Conservation (phyloP, 805 yeast genomes). For the Debaryomyces prosopidis region DNA sequence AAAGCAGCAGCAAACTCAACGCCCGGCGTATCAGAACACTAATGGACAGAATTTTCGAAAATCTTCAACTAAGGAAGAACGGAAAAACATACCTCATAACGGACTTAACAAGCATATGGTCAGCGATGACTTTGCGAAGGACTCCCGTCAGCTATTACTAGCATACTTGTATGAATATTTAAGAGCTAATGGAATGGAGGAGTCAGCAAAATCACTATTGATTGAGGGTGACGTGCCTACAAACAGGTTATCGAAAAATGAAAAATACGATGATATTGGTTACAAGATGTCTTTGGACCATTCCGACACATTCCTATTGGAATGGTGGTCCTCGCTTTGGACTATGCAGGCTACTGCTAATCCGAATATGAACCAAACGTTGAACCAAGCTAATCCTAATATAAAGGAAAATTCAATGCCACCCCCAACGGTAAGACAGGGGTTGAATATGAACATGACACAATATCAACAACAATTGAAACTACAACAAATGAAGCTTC, state of each 20-base stretch:
- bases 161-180: slow-evolving; percentile 56
- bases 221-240: slow-evolving; percentile 45
- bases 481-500: slow-evolving; percentile 11
- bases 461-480: slow-evolving; percentile 5
- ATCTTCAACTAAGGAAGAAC: too few relatives aligned
- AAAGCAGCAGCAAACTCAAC: background rate
- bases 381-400: slow-evolving; percentile 5
- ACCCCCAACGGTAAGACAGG: slow-evolving; percentile 3
- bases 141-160: slow-evolving; percentile 49
- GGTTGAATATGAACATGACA: slow-evolving; percentile 7
- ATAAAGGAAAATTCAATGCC: slow-evolving; percentile 4
- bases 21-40: background rate
- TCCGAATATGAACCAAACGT: slow-evolving; percentile 27
- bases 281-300: background rate
- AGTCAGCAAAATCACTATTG: slow-evolving; percentile 50
- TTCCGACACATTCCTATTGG: slow-evolving; percentile 47
- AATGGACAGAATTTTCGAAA: background rate
- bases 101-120: background rate
- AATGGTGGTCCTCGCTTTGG: slow-evolving; percentile 60
- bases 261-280: background rate
- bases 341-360: slow-evolving; percentile 47
- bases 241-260: slow-evolving; percentile 1
- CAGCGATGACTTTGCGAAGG: slow-evolving; percentile 15
- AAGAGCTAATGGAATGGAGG: slow-evolving; percentile 46
- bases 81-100: too few relatives aligned